phyloP scores from a whole-genome alignment of 1,284 basidiomycete species.

The Trichosporon ovoides region DNA sequence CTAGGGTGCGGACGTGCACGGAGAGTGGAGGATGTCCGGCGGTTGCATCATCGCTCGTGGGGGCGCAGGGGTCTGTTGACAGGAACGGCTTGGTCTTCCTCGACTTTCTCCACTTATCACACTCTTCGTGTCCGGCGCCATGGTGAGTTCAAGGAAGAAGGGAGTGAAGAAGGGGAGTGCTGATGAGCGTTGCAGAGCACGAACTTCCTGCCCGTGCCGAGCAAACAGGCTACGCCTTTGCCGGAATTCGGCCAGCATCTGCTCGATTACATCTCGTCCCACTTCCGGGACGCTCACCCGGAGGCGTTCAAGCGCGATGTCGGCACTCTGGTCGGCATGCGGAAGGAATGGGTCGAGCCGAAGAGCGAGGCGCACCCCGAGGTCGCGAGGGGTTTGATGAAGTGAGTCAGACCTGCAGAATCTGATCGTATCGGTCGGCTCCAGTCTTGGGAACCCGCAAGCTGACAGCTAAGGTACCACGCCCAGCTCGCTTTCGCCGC shows the following conservation, averaged over 20 bases:
- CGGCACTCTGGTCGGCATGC: slow-evolving; percentile 61
- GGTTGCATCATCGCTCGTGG: slow-evolving; percentile 1
- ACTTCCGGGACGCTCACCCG: slow-evolving; percentile 72
- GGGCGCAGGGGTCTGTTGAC: neutral
- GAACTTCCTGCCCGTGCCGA: slow-evolving; percentile 71
- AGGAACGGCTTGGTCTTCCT: neutral
- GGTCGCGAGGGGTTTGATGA: slow-evolving; percentile 42
- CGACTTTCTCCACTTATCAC: neutral
- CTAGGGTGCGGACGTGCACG: neutral
- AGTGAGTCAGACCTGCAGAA: too few species aligned
- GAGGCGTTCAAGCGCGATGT: slow-evolving; percentile 83
- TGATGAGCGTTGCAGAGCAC: slow-evolving; percentile 18
- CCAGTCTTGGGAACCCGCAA: neutral
- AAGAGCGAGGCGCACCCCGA: slow-evolving; percentile 55
- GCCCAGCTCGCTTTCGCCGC: slow-evolving; percentile 77
- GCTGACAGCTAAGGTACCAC: slow-evolving; percentile 63
- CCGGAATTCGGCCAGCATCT: slow-evolving; percentile 58
- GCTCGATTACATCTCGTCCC: slow-evolving; percentile 62
- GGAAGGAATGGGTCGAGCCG: slow-evolving; percentile 59
- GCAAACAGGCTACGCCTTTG: slow-evolving; percentile 64
- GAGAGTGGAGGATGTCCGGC: neutral
- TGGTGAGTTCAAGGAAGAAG: neutral
- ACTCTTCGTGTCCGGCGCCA: neutral
- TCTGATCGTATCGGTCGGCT: too few species aligned
- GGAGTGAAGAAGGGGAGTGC: neutral